These are phyloP conservation scores for Penicillium concentricum DNA, from an alignment of 2,329 filamentous ascomycete species.

Conservation along the genomic window DNA sequence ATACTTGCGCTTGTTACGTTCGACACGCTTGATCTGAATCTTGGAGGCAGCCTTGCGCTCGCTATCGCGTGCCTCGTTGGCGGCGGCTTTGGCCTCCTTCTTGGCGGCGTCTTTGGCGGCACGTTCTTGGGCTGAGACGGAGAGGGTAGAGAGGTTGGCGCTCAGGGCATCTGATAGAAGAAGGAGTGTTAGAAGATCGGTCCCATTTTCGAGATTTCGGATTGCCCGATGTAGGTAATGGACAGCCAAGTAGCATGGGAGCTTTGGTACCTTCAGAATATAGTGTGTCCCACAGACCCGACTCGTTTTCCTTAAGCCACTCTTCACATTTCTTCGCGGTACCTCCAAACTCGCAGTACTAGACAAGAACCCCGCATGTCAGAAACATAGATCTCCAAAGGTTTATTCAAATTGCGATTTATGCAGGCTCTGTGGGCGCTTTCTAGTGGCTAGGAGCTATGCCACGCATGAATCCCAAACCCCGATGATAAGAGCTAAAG, in stretches of 20 bases:
- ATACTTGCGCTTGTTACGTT: conserved; percentile 96
- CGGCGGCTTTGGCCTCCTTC: conserved; percentile 91
- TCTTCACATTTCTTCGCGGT: conserved; percentile 96
- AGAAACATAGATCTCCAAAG: not conserved
- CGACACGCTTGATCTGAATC: conserved; percentile 91
- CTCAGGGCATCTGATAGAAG: conserved; percentile 67
- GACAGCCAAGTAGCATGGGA: not conserved
- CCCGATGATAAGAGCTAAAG: not conserved
- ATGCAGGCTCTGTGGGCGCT: not conserved
- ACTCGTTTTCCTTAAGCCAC: conserved; percentile 79
- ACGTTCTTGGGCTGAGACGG: conserved; percentile 87
- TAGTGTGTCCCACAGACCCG: conserved; percentile 70
- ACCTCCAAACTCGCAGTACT: conserved; percentile 99
- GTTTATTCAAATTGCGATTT: not conserved
- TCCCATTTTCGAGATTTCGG: not conserved
- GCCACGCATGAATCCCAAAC: conserved; percentile 1
- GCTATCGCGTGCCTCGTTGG: conserved; percentile 77
- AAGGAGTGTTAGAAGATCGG: not conserved
- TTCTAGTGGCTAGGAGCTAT: conserved; percentile 1
- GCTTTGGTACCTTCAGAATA: conserved; percentile 73
- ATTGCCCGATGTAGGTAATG: not conserved
- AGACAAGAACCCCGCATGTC: conserved; percentile 57
- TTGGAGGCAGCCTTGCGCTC: conserved; percentile 80
- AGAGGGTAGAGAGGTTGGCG: conserved; percentile 80
- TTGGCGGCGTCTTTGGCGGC: conserved; percentile 95